These are phyloP conservation scores for Avena eriantha DNA, from an alignment of 176 grass and related monocot genomes.

Conservation along the genomic window DNA sequence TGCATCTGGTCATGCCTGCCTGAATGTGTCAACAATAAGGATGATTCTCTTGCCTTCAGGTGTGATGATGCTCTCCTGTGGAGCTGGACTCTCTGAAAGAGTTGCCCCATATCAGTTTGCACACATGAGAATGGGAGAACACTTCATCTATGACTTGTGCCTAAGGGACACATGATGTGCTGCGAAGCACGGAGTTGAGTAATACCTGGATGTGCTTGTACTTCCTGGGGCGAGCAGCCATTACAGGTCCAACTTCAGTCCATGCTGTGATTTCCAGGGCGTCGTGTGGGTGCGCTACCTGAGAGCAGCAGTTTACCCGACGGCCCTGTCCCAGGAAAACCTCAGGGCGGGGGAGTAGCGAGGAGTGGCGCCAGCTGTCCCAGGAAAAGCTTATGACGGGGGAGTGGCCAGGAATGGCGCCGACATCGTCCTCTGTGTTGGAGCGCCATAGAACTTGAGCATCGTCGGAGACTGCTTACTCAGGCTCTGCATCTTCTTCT, in stretches of 20 bases:
- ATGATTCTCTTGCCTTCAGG: conserved; percentile 83
- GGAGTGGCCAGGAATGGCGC: too few species aligned
- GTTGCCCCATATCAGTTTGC: not conserved
- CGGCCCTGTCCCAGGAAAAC: too few species aligned
- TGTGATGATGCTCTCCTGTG: conserved; percentile 95
- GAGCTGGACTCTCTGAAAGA: conserved; percentile 88
- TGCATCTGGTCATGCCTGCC: not conserved
- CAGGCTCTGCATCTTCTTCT: too few species aligned
- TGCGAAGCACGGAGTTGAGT: not conserved
- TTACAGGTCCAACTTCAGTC: conserved; percentile 89
- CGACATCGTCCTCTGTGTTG: too few species aligned
- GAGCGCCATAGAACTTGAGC: too few species aligned
- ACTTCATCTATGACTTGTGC: not conserved
- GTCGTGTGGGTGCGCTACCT: conserved; percentile 49
- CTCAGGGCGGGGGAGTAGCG: too few species aligned
- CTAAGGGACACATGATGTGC: not conserved
- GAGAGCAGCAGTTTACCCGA: too few species aligned
- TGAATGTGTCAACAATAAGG: conserved; percentile 29
- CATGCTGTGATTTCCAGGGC: conserved; percentile 76
- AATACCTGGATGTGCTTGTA: conserved; percentile 86
- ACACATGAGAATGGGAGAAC: not conserved
- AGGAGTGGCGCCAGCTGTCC: too few species aligned
- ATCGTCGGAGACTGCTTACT: too few species aligned
- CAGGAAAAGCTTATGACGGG: too few species aligned
- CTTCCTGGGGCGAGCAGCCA: conserved; percentile 81